Conservation (phyloP, 2,329 filamentous ascomycete species). For the Aspergillus latus region DNA sequence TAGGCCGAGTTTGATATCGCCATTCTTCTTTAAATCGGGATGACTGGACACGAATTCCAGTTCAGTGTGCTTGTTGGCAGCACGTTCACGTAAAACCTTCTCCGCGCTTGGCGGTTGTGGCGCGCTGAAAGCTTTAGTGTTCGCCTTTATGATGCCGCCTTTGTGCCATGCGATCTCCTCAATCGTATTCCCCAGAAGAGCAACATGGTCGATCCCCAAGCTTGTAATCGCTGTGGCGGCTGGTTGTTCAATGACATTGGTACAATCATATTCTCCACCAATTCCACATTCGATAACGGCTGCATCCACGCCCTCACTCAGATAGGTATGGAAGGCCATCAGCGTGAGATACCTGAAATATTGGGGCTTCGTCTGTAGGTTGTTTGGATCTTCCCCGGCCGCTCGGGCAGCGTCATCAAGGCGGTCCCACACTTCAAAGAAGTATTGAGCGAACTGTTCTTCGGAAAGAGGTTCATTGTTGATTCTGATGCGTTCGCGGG, state of each 20-base stretch:
- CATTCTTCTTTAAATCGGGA: conserved; percentile 43
- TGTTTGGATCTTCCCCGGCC: conserved; percentile 53
- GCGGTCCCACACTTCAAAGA: conserved; percentile 81
- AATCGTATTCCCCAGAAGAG: conserved; percentile 74
- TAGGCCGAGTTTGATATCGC: conserved; percentile 56
- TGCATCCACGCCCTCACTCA: conserved; percentile 70
- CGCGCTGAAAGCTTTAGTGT: conserved; percentile 63
- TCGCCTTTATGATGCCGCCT: conserved; percentile 76
- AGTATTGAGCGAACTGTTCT: conserved; percentile 69
- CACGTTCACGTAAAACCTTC: conserved; percentile 57
- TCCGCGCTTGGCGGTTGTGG: conserved; percentile 57
- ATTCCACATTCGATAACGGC: conserved; percentile 93
- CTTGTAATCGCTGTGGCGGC: conserved; percentile 73
- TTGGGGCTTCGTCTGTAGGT: conserved; percentile 68
- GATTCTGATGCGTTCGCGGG: conserved; percentile 81
- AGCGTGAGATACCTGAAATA: conserved; percentile 93
- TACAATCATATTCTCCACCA: conserved; percentile 89
- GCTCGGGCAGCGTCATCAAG: conserved; percentile 56
- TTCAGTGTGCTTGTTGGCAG: conserved; percentile 49
- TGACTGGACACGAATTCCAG: conserved; percentile 53
- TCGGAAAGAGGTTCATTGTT: conserved; percentile 69
- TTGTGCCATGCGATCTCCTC: conserved; percentile 91
- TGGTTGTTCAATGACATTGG: conserved; percentile 75
- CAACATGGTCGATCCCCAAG: conserved; percentile 81
- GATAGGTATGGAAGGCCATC: conserved; percentile 80